Conservation (phyloP, 2,329 filamentous ascomycete species). For the Xylaria sp. region DNA sequence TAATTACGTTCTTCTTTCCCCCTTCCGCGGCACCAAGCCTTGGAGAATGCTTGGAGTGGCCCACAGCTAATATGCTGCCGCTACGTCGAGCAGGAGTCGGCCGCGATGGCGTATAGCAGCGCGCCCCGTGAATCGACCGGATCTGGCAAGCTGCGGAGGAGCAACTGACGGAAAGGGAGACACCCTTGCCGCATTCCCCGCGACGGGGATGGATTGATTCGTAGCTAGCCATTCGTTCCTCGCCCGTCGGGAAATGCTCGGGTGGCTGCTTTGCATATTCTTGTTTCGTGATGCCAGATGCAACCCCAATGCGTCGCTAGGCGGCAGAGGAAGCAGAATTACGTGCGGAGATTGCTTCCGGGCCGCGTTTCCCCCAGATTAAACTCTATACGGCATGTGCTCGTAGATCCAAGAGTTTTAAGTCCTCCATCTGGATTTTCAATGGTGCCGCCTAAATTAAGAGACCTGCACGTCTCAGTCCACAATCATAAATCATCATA, state of each 20-base stretch:
- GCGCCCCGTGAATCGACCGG: slow-evolving; percentile 26
- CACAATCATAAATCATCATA: too few species aligned
- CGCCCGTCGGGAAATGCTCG: slow-evolving; percentile 32
- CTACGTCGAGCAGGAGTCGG: slow-evolving; percentile 5
- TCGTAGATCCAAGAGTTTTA: slow-evolving; percentile 4
- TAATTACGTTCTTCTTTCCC: background rate
- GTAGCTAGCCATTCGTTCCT: slow-evolving; percentile 21
- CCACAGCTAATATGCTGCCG: slow-evolving; percentile 27
- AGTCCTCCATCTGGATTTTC: slow-evolving; percentile 12
- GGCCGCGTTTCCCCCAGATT: slow-evolving; percentile 38
- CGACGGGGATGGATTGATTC: slow-evolving; percentile 33
- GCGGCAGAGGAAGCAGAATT: slow-evolving; percentile 1
- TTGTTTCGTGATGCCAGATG: slow-evolving; percentile 5
- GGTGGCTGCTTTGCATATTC: slow-evolving; percentile 4
- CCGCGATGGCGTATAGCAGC: slow-evolving; percentile 15
- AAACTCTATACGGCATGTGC: slow-evolving; percentile 25
- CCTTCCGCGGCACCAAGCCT: background rate
- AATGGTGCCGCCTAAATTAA: slow-evolving; percentile 26
- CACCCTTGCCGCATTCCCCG: slow-evolving; percentile 30
- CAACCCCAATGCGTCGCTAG: background rate
- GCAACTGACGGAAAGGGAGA: slow-evolving; percentile 30
- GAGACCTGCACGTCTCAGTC: background rate
- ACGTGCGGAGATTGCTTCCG: slow-evolving; percentile 29
- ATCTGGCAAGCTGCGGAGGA: slow-evolving; percentile 40
- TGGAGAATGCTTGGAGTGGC: slow-evolving; percentile 6